Evolutionary conservation across 1,139 yeast genomes (phyloP).

Genomic region (Candida dubliniensis): DNA sequence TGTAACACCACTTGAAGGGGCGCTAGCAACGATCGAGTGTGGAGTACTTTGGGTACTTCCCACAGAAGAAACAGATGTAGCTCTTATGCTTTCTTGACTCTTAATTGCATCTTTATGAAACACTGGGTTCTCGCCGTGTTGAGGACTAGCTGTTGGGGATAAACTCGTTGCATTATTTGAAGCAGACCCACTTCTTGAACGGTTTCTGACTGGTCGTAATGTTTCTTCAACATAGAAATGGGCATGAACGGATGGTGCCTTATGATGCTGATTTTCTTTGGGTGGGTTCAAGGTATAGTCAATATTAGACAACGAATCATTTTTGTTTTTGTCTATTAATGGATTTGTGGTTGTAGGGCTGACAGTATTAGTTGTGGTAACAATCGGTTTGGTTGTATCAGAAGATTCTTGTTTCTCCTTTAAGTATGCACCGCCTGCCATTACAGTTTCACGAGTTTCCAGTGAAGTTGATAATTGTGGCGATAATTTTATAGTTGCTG

Average conservation of each 20-base stretch:
- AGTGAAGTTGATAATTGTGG: conserved; percentile 9
- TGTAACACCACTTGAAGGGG: conserved; percentile 8
- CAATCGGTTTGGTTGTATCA: conserved; percentile 1
- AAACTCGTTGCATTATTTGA: conserved; percentile 4
- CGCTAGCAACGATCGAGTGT: conserved; percentile 15
- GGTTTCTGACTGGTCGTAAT: conserved; percentile 44
- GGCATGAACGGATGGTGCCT: conserved; percentile 70
- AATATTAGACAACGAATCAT: conserved; percentile 24
- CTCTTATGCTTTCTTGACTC: conserved; percentile 12
- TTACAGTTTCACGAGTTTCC: conserved; percentile 37
- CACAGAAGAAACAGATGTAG: conserved; percentile 5
- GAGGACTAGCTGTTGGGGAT: conserved; percentile 3
- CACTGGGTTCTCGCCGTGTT: conserved; percentile 1
- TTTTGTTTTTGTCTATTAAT: conserved; percentile 13
- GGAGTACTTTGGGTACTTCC: conserved; percentile 11
- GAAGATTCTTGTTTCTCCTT: conserved; percentile 21
- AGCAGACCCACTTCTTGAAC: conserved; percentile 44
- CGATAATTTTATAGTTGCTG: conserved; percentile 2
- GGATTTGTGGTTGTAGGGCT: background rate
- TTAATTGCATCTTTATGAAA: conserved; percentile 7
- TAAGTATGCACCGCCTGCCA: conserved; percentile 53
- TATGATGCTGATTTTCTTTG: conserved; percentile 42
- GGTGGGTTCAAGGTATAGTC: conserved; percentile 37
- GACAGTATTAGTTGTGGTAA: background rate
- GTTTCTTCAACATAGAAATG: conserved; percentile 78